Percentiles rank a stretch among this genome's conserved stretches.
phyloP scores from a whole-genome alignment of 2,329 filamentous ascomycete species.

The Cladosporium velox region DNA sequence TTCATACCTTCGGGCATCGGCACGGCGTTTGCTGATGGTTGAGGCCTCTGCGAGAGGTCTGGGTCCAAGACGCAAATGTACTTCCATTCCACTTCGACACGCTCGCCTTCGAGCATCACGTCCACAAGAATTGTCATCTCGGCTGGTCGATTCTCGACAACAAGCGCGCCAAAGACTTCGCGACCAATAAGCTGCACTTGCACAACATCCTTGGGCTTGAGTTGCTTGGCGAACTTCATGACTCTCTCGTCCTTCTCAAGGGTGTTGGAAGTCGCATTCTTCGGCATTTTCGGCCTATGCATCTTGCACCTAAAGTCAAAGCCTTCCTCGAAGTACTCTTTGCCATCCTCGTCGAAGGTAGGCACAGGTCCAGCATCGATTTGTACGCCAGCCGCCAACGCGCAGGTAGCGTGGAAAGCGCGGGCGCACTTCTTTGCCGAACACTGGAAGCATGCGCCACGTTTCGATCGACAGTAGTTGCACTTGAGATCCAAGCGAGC shows the following conservation, averaged over 20 bases:
- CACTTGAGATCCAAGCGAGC: conserved; percentile 90
- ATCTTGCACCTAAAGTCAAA: conserved; percentile 95
- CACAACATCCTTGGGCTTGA: conserved; percentile 74
- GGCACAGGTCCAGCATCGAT: conserved; percentile 84
- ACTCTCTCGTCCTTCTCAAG: conserved; percentile 72
- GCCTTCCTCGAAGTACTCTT: conserved; percentile 86
- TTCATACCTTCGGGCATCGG: conserved; percentile 63
- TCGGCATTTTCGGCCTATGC: conserved; percentile 84
- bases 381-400: conserved; percentile 86
- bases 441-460: conserved; percentile 96
- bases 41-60: conserved; percentile 69
- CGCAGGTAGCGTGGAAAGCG: conserved; percentile 93
- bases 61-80: conserved; percentile 75
- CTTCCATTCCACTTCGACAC: conserved; percentile 80
- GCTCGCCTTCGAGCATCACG: conserved; percentile 79
- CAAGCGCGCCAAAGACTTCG: conserved; percentile 86
- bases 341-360: conserved; percentile 85
- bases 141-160: conserved; percentile 76
- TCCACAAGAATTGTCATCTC: conserved; percentile 79
- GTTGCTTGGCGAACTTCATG: conserved; percentile 64
- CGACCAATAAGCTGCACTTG: conserved; percentile 83
- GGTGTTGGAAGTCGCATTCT: conserved; percentile 58
- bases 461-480: conserved; percentile 89
- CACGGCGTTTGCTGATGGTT: conserved; percentile 71
- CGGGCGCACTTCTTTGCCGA: conserved; percentile 91